Evolutionary conservation across 257 asterid species (phyloP).

Genomic region (Ehretia macrophylla): DNA sequence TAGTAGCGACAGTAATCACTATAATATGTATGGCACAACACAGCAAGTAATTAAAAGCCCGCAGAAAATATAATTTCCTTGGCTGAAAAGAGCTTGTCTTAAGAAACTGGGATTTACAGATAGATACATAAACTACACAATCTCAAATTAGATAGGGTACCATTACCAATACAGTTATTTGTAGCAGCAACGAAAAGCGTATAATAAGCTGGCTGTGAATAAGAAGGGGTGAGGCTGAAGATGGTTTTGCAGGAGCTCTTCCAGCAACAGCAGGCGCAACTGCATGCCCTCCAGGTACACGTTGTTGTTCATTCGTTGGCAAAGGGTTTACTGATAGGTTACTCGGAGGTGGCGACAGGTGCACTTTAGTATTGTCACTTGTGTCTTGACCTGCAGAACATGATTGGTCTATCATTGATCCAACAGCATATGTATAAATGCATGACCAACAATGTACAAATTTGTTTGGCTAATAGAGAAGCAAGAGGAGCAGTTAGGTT

Average conservation of each 20-base stretch:
- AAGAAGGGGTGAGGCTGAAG: constrained; percentile 33
- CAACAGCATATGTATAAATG: too few relatives aligned
- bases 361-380: constrained; percentile 16
- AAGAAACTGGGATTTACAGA: constrained; percentile 35
- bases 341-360: constrained; percentile 41
- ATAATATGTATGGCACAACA: too few relatives aligned
- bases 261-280: constrained; percentile 72
- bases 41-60: too few relatives aligned
- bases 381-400: constrained; percentile 47
- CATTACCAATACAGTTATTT: constrained; percentile 22
- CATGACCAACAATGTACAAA: background rate
- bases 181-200: constrained; percentile 31
- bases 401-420: background rate
- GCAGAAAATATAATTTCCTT: too few relatives aligned
- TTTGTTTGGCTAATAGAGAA: background rate
- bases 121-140: constrained; percentile 12
- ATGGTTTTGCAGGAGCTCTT: constrained; percentile 44
- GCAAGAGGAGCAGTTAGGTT: too few relatives aligned
- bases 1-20: too few relatives aligned
- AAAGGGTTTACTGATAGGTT: constrained; percentile 42
- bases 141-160: constrained; percentile 16
- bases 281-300: constrained; percentile 29
- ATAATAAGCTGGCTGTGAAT: constrained; percentile 13
- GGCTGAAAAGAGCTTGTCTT: background rate
- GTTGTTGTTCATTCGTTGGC: constrained; percentile 55